Conservation (phyloP, 805 yeast genomes). For the Cyberlindnera suaveolens region DNA sequence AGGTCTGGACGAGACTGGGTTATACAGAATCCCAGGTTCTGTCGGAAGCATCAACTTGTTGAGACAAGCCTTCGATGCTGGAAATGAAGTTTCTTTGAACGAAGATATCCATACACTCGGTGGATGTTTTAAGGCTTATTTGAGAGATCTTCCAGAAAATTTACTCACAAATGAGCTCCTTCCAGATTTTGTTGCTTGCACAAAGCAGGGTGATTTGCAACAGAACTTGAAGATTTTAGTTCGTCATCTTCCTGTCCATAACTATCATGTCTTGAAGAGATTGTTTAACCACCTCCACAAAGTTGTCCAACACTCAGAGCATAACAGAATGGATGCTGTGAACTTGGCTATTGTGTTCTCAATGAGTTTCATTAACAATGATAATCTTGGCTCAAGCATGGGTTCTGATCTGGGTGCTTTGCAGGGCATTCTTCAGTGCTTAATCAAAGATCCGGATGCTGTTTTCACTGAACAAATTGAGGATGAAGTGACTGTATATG, state of each 20-base stretch:
- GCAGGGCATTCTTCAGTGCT: constrained; percentile 43
- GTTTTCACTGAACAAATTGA: constrained; percentile 22
- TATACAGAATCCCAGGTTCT: constrained; percentile 72
- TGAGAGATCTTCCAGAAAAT: constrained; percentile 85
- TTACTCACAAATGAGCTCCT: constrained; percentile 64
- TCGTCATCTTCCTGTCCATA: constrained; percentile 50
- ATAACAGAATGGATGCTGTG: constrained; percentile 82
- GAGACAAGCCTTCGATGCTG: constrained; percentile 49
- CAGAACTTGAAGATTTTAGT: constrained; percentile 29
- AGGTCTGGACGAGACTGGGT: constrained; percentile 86
- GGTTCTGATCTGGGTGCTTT: constrained; percentile 47
- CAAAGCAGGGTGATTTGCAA: constrained; percentile 27
- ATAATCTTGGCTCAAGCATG: constrained; percentile 36
- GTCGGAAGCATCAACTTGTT: constrained; percentile 49
- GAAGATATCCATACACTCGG: constrained; percentile 75
- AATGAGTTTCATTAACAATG: constrained; percentile 50
- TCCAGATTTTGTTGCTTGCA: constrained; percentile 43
- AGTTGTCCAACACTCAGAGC: constrained; percentile 58
- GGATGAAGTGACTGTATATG: constrained; percentile 6
- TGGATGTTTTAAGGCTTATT: constrained; percentile 76
- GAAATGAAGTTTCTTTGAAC: constrained; percentile 38
- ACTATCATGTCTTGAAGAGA: constrained; percentile 61
- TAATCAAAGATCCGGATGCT: constrained; percentile 35
- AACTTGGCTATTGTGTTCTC: constrained; percentile 87
- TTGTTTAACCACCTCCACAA: constrained; percentile 63